phyloP scores from a whole-genome alignment of 2,329 filamentous ascomycete species.

The Exophiala spinifera region DNA sequence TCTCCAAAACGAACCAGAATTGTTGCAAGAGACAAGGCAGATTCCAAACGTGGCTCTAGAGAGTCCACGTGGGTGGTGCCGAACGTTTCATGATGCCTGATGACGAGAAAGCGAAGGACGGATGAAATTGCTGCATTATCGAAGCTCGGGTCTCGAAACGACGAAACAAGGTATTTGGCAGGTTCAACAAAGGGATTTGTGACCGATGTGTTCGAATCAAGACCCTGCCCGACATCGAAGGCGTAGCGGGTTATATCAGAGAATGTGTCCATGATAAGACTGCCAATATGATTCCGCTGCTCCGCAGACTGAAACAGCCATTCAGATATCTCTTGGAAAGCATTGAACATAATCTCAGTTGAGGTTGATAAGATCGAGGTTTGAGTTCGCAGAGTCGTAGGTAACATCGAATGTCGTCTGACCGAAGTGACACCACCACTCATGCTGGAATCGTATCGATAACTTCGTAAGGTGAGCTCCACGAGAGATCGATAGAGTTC shows the following conservation, averaged over 20 bases:
- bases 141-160: conserved; percentile 68
- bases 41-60: conserved; percentile 61
- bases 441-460: conserved; percentile 21
- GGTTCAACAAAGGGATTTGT: conserved; percentile 66
- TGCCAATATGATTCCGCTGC: conserved; percentile 67
- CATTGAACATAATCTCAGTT: conserved; percentile 71
- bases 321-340: conserved; percentile 78
- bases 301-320: conserved; percentile 75
- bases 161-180: conserved; percentile 71
- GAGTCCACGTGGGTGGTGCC: conserved; percentile 39
- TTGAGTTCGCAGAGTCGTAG: conserved; percentile 47
- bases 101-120: conserved; percentile 66
- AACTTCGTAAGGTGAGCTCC: conserved; percentile 62
- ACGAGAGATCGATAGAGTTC: conserved; percentile 72
- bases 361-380: conserved; percentile 63
- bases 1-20: conserved; percentile 69
- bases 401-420: conserved; percentile 4
- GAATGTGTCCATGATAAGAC: conserved; percentile 66
- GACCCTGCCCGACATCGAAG: conserved; percentile 68
- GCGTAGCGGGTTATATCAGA: conserved; percentile 68
- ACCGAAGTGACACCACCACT: neutral
- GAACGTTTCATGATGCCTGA: conserved; percentile 42
- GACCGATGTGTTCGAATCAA: conserved; percentile 48
- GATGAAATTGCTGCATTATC: conserved; percentile 74
- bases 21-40: conserved; percentile 64